Conservation (phyloP, 495 filamentous ascomycete genomes). For the Talaromyces trachyspermus region DNA sequence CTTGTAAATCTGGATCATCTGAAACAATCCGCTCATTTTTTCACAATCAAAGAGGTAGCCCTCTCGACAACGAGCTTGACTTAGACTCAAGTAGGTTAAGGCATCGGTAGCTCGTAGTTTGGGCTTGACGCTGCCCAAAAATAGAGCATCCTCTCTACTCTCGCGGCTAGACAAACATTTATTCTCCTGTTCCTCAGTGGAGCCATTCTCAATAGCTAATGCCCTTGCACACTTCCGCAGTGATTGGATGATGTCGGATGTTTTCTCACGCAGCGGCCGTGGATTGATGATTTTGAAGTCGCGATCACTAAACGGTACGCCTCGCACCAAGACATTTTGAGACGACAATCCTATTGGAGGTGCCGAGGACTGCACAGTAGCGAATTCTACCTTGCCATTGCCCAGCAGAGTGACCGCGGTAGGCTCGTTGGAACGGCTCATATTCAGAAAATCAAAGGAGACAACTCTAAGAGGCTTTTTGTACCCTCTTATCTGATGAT, state of each 20-base stretch:
- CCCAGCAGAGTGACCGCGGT: slow-evolving; percentile 61
- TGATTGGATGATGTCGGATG: slow-evolving; percentile 23
- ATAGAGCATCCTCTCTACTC: slow-evolving; percentile 29
- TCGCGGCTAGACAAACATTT: slow-evolving; percentile 39
- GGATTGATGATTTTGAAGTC: slow-evolving; percentile 30
- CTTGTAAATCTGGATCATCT: slow-evolving; percentile 68
- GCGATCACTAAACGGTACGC: slow-evolving; percentile 17
- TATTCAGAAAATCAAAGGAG: slow-evolving; percentile 78
- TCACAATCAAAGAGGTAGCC: slow-evolving; percentile 73
- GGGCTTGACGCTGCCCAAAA: slow-evolving; percentile 17
- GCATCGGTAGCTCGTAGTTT: slow-evolving; percentile 32
- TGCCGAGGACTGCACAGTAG: slow-evolving; percentile 54
- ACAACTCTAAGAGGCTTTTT: slow-evolving; percentile 60
- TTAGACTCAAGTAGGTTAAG: slow-evolving; percentile 38
- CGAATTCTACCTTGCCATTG: slow-evolving; percentile 57
- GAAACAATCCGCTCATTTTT: slow-evolving; percentile 59
- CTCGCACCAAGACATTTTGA: slow-evolving; percentile 31
- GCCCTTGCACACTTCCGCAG: slow-evolving; percentile 19
- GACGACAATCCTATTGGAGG: slow-evolving; percentile 41
- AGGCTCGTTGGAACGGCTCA: slow-evolving; percentile 52
- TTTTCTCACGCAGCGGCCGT: slow-evolving; percentile 21
- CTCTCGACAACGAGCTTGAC: slow-evolving; percentile 50
- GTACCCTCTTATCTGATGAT: slow-evolving; percentile 35
- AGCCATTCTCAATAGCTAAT: neutral
- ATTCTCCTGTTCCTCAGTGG: slow-evolving; percentile 4